These are phyloP conservation scores for Linaria vulgaris DNA, from an alignment of 257 asterid genomes.

Conservation along the genomic window DNA sequence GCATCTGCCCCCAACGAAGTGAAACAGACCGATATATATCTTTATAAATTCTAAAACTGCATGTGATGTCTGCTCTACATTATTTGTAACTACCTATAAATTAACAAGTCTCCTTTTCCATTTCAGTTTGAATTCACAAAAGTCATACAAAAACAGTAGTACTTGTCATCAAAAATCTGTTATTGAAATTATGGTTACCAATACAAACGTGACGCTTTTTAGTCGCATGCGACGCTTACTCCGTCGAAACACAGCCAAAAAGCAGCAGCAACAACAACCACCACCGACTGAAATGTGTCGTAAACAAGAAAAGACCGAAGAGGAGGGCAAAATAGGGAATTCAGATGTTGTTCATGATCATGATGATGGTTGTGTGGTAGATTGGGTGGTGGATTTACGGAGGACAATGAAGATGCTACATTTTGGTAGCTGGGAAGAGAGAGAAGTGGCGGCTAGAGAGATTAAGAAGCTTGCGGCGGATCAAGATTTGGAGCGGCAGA, in stretches of 20 bases:
- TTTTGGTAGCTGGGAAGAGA: constrained; percentile 82
- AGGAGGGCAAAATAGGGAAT: constrained; percentile 12
- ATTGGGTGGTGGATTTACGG: constrained; percentile 49
- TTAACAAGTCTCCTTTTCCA: too few relatives aligned
- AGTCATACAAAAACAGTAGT: constrained; percentile 32
- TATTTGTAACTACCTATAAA: neutral
- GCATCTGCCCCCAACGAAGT: too few relatives aligned
- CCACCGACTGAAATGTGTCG: too few relatives aligned
- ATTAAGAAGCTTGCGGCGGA: constrained; percentile 59
- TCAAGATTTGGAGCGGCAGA: constrained; percentile 53
- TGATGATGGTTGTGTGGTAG: constrained; percentile 10
- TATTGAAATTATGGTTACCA: too few relatives aligned
- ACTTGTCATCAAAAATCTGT: too few relatives aligned
- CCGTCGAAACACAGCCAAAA: constrained; percentile 29
- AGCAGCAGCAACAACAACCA: constrained; percentile 28
- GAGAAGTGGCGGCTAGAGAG: constrained; percentile 64
- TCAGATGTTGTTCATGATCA: neutral
- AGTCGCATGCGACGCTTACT: constrained; percentile 43
- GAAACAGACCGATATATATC: constrained; percentile 27
- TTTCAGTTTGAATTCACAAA: neutral
- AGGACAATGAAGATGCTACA: constrained; percentile 78
- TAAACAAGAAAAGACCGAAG: constrained; percentile 17
- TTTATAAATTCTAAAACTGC: constrained; percentile 31
- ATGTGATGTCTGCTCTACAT: constrained; percentile 52
- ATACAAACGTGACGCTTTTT: constrained; percentile 37